Percentiles rank a stretch among this genome's conserved stretches.
Conservation (phyloP, 208 protist genomes). For the Trypanosomatidae sp. region DNA sequence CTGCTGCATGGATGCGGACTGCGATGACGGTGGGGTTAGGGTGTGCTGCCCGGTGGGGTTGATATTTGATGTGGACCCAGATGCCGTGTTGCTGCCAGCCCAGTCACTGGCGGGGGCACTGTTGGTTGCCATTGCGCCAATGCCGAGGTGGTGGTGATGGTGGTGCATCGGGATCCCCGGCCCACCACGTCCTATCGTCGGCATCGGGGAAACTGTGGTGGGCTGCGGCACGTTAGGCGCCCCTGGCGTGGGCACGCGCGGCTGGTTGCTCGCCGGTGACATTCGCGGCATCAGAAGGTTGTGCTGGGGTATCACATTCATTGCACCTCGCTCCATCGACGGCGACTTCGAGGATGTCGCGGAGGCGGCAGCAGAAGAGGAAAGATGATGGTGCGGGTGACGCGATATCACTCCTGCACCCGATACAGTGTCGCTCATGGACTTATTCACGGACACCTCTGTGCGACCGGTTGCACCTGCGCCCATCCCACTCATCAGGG, state of each 20-base stretch:
- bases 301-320: slow-evolving; percentile 14
- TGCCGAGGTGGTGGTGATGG: slow-evolving; percentile 32
- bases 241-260: slow-evolving; percentile 8
- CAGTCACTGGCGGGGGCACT: slow-evolving; percentile 11
- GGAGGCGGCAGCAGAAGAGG: slow-evolving; percentile 1
- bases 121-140: slow-evolving; percentile 13
- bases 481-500: slow-evolving; percentile 2
- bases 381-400: slow-evolving; percentile 16
- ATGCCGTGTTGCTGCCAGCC: slow-evolving; percentile 30
- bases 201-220: slow-evolving; percentile 9
- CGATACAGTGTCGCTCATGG: slow-evolving; percentile 1
- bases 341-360: not conserved
- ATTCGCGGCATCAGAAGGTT: slow-evolving; percentile 11
- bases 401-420: slow-evolving; percentile 12
- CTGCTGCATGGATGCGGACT: slow-evolving; percentile 10
- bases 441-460: slow-evolving; percentile 2
- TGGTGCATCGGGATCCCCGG: slow-evolving; percentile 25
- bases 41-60: slow-evolving; percentile 10
- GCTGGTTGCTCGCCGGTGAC: not conserved
- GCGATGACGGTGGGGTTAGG: slow-evolving; percentile 12
- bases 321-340: slow-evolving; percentile 9
- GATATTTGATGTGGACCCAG: not conserved
- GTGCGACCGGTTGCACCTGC: slow-evolving; percentile 3
- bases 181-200: slow-evolving; percentile 9
- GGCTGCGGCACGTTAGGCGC: not conserved